Evolutionary conservation across 2,329 filamentous ascomycete genomes (phyloP), one percentile per base, ranked within the genome.

Genomic region (Fusarium sororula): DNA sequence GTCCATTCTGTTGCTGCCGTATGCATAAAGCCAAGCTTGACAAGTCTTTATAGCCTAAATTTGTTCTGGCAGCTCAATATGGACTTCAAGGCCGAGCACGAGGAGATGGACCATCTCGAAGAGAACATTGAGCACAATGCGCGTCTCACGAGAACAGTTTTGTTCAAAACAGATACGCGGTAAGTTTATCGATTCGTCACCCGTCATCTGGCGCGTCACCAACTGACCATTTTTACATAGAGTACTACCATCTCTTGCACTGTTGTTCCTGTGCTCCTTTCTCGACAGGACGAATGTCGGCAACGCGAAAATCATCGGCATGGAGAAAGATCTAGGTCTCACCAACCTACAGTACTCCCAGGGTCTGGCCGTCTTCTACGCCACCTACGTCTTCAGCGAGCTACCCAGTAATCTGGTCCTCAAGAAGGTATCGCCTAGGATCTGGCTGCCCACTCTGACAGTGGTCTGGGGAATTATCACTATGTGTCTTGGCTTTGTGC

Each of bases 231-330:
- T 7, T 22, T 22, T 22, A 26, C 13, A 5, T 22, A 63, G 60
- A 41, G 60, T 63, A 14, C 51, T 63, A 6, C 60, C 60, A 28
- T 58, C 53, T 15, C 41, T 63, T 9, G 60, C 60, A 12, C 41
- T 63, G 2, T 41, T 63, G 5, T 63, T 63, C 41, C 41, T 63
- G 11, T 63, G 51, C 37, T 64, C 54, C 6, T 64, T 64, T 42
- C 84, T 88, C 56, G 92, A 93, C 80, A 87, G 92, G 47, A 92
- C 91, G n/a, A 94, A 93, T 78, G 90, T 93, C 42, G 92, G 91
- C 42, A 93, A 93, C 77, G 91, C 91, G 30, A 90, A 90, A 69
- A 89, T 93, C 14, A 85, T 91, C 58, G 88, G 89, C 2, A 84
- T 94, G 20, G 88, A 92, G 74, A 73, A 82, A 3, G 88, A 91